phyloP scores from a whole-genome alignment of 2,329 filamentous ascomycete genomes.

The Stachybotrys chlorohalonatus region DNA sequence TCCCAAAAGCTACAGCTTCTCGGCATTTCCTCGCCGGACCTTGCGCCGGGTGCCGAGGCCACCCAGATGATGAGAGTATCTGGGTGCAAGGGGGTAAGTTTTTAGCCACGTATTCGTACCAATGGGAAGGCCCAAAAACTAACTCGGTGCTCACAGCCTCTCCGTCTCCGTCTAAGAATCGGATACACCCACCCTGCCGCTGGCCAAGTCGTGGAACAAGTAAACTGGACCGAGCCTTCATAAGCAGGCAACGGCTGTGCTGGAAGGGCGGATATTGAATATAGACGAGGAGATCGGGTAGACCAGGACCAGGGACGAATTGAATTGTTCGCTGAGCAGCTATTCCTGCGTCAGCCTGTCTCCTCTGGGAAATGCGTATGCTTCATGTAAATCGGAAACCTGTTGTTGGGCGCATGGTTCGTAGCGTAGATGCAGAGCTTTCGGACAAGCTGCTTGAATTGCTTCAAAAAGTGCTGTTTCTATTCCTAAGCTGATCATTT shows the following conservation, averaged over 20 bases:
- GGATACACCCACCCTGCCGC: constrained; percentile 64
- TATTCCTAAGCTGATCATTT: background rate
- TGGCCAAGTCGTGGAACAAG: constrained; percentile 75
- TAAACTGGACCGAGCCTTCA: constrained; percentile 86
- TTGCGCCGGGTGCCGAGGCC: constrained; percentile 71
- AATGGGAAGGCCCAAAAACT: constrained; percentile 1
- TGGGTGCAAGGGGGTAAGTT: constrained; percentile 79
- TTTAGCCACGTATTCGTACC: background rate
- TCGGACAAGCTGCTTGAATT: background rate
- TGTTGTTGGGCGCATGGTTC: background rate
- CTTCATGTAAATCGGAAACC: background rate
- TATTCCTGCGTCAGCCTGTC: background rate
- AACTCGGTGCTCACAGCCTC: constrained; percentile 44
- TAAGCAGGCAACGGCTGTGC: constrained; percentile 7
- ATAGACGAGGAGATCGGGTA: no score
- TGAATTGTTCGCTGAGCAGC: background rate
- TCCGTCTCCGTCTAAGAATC: constrained; percentile 80
- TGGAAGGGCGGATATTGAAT: background rate
- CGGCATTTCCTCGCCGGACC: constrained; percentile 73
- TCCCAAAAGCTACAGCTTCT: constrained; percentile 89
- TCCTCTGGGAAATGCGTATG: background rate
- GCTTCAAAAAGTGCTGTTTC: background rate
- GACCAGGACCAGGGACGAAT: no score
- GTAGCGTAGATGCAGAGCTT: background rate
- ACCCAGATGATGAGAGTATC: constrained; percentile 85